phyloP scores from a whole-genome alignment of 768 basidiomycete species.

The Boletus sensibilis region DNA sequence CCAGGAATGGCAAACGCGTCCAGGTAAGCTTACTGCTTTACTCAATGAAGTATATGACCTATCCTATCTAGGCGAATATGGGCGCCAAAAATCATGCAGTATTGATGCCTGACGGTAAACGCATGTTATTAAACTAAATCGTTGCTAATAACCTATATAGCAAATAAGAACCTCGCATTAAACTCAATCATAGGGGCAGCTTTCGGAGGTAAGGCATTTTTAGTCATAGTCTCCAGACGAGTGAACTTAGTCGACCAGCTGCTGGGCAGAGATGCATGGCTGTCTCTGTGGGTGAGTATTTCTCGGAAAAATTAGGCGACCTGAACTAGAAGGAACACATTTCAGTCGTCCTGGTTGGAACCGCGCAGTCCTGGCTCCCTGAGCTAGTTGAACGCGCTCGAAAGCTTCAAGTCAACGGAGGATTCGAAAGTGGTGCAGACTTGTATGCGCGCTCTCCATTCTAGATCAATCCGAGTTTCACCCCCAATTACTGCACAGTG shows the following conservation, averaged over 20 bases:
- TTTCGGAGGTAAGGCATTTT: constrained; percentile 65
- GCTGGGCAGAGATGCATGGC: constrained; percentile 99
- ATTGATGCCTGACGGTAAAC: constrained; percentile 87
- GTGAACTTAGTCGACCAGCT: constrained; percentile 46
- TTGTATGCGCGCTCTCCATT: constrained; percentile 44
- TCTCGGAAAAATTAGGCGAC: not conserved
- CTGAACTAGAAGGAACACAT: not conserved
- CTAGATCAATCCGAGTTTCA: not conserved
- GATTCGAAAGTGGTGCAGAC: constrained; percentile 86
- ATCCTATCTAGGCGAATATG: constrained; percentile 56
- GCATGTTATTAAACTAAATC: not conserved
- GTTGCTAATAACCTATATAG: constrained; percentile 36
- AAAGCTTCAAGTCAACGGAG: constrained; percentile 80
- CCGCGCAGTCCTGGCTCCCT: constrained; percentile 76
- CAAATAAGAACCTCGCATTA: constrained; percentile 87
- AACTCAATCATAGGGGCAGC: constrained; percentile 94
- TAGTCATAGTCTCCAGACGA: constrained; percentile 19
- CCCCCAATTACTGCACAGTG: constrained; percentile 39
- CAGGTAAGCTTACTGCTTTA: constrained; percentile 45
- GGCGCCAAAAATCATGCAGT: constrained; percentile 98
- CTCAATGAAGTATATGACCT: not conserved
- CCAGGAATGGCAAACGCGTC: constrained; percentile 84
- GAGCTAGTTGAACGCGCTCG: constrained; percentile 81
- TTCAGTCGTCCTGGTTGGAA: constrained; percentile 78
- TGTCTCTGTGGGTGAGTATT: constrained; percentile 73